These are phyloP conservation scores for Neonectria magnoliae DNA, from an alignment of 2,329 filamentous ascomycete species.

Conservation along the genomic window DNA sequence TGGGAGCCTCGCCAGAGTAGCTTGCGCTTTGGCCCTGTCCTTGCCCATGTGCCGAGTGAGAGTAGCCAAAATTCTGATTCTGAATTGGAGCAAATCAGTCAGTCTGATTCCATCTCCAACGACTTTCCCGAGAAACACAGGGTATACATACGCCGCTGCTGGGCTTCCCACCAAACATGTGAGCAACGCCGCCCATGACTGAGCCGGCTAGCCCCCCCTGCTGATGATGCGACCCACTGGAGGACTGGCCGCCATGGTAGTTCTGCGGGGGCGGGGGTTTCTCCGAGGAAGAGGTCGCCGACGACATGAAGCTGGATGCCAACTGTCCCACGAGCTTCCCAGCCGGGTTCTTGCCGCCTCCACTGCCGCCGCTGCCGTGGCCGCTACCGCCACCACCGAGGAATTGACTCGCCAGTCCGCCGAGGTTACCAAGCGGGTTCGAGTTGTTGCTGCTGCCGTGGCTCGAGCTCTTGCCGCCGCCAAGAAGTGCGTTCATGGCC, in stretches of 20 bases:
- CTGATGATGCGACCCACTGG: constrained; percentile 50
- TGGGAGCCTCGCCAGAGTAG: constrained; percentile 71
- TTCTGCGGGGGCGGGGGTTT: constrained; percentile 59
- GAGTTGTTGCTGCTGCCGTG: constrained; percentile 47
- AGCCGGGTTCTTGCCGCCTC: constrained; percentile 55
- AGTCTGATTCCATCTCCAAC: background rate
- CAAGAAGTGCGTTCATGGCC: constrained; percentile 68
- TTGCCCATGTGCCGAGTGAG: constrained; percentile 61
- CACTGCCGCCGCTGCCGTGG: constrained; percentile 40
- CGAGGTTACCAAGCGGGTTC: constrained; percentile 51
- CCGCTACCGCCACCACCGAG: constrained; percentile 43
- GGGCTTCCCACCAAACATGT: constrained; percentile 62
- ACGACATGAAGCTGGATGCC: constrained; percentile 64
- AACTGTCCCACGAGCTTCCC: constrained; percentile 68
- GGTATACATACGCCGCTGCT: constrained; percentile 46
- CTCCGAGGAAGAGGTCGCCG: constrained; percentile 46
- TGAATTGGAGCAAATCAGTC: constrained; percentile 40
- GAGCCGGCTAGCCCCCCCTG: constrained; percentile 62
- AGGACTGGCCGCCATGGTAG: constrained; percentile 60
- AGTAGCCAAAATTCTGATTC: constrained; percentile 72
- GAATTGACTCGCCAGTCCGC: constrained; percentile 59
- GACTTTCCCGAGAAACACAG: background rate
- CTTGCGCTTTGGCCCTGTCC: constrained; percentile 56
- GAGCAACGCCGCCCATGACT: constrained; percentile 65
- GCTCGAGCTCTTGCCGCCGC: constrained; percentile 54